These are phyloP conservation scores for Aspergillus sclerotioniger DNA, from an alignment of 495 filamentous ascomycete genomes.

Conservation along the genomic window DNA sequence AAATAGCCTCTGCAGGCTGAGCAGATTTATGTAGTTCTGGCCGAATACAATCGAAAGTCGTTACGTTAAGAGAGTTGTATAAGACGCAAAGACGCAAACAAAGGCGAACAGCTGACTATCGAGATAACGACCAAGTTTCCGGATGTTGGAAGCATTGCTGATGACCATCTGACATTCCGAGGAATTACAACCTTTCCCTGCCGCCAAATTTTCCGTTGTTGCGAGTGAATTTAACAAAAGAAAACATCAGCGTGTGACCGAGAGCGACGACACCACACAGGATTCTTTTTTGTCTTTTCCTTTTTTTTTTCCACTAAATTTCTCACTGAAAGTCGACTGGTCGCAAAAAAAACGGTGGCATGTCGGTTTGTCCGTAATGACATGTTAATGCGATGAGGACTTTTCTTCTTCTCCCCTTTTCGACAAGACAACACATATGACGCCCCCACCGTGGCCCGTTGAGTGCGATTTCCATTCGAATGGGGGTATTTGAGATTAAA, in stretches of 20 bases:
- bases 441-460: slow-evolving; percentile 36
- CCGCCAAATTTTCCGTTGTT: slow-evolving; percentile 46
- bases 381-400: slow-evolving; percentile 32
- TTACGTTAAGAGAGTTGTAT: slow-evolving; percentile 43
- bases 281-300: slow-evolving; percentile 12
- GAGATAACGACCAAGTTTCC: slow-evolving; percentile 36
- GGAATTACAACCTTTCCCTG: slow-evolving; percentile 52
- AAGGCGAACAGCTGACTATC: slow-evolving; percentile 43
- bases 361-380: slow-evolving; percentile 36
- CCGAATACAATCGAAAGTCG: slow-evolving; percentile 48
- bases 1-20: background rate
- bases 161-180: slow-evolving; percentile 49
- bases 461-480: slow-evolving; percentile 35
- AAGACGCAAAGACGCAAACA: slow-evolving; percentile 34
- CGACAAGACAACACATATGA: slow-evolving; percentile 33
- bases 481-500: slow-evolving; percentile 19
- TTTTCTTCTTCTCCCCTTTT: slow-evolving; percentile 10
- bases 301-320: slow-evolving; percentile 10
- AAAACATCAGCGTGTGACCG: slow-evolving; percentile 42
- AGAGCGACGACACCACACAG: slow-evolving; percentile 35
- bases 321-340: slow-evolving; percentile 29
- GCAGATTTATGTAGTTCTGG: slow-evolving; percentile 29
- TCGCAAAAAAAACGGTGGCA: slow-evolving; percentile 32
- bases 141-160: slow-evolving; percentile 46
- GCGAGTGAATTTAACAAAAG: slow-evolving; percentile 43